phyloP scores from a whole-genome alignment of 805 yeast species.

The Jamesozyma gamospora region DNA sequence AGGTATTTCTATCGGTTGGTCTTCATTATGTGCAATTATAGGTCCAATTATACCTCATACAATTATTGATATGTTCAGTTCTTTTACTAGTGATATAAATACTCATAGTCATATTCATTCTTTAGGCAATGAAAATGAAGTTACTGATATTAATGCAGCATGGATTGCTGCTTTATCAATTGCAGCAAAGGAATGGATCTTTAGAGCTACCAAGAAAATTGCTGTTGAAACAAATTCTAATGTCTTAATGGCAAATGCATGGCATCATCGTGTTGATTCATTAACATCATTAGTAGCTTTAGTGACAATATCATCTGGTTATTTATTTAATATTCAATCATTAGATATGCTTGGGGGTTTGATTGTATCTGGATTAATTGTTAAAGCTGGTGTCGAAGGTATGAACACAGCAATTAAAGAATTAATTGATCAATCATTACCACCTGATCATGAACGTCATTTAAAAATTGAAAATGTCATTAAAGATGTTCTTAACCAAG shows the following conservation, averaged over 20 bases:
- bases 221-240: constrained; percentile 71
- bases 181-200: constrained; percentile 75
- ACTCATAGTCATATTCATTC: constrained; percentile 3
- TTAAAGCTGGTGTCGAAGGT: constrained; percentile 74
- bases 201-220: constrained; percentile 67
- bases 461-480: constrained; percentile 31
- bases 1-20: constrained; percentile 84
- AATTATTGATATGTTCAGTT: constrained; percentile 38
- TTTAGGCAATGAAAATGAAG: constrained; percentile 28
- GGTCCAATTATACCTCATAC: constrained; percentile 59
- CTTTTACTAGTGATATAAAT: constrained; percentile 21
- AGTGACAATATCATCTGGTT: constrained; percentile 74
- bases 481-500: constrained; percentile 21
- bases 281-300: constrained; percentile 84
- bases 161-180: constrained; percentile 89
- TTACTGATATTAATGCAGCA: constrained; percentile 77
- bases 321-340: constrained; percentile 65
- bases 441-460: constrained; percentile 40
- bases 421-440: constrained; percentile 60
- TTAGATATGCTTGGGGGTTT: constrained; percentile 87
- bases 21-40: constrained; percentile 56
- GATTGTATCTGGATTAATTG: constrained; percentile 66
- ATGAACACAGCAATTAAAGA: constrained; percentile 60
- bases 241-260: constrained; percentile 88
- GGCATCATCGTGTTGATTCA: constrained; percentile 95